Evolutionary conservation across 495 filamentous ascomycete species (phyloP).

Genomic region (Oidiodendron maius): DNA sequence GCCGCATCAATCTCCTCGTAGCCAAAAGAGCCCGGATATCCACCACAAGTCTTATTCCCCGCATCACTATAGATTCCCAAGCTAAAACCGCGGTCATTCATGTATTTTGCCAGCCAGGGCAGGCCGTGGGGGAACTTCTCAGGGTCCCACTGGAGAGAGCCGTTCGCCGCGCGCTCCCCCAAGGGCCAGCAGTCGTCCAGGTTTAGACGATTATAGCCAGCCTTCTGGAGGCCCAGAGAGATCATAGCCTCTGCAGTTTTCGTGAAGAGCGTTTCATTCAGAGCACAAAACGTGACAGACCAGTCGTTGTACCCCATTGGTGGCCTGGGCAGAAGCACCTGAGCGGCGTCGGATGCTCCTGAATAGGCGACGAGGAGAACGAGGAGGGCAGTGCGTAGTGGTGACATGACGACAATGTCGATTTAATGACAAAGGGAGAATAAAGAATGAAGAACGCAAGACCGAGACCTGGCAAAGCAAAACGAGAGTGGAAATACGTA

Average conservation of each 20-base stretch:
- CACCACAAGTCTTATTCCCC: slow-evolving; percentile 22
- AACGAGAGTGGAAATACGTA: too few relatives aligned
- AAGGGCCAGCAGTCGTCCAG: slow-evolving; percentile 53
- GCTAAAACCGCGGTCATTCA: slow-evolving; percentile 26
- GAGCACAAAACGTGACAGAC: slow-evolving; percentile 37
- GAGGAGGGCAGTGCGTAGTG: too few relatives aligned
- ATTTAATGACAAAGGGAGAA: too few relatives aligned
- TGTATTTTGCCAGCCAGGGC: slow-evolving; percentile 23
- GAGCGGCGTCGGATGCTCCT: background rate
- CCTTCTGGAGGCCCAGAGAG: slow-evolving; percentile 41
- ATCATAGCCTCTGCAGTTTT: slow-evolving; percentile 41
- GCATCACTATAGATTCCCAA: slow-evolving; percentile 30
- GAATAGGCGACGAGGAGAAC: too few relatives aligned
- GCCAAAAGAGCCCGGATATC: slow-evolving; percentile 20
- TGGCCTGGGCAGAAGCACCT: background rate
- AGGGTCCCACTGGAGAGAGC: slow-evolving; percentile 13
- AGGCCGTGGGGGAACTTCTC: slow-evolving; percentile 29
- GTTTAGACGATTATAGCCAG: slow-evolving; percentile 52
- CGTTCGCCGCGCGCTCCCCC: slow-evolving; percentile 25
- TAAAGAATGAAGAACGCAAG: too few relatives aligned
- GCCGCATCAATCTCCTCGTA: slow-evolving; percentile 31
- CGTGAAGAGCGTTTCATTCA: slow-evolving; percentile 37
- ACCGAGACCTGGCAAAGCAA: too few relatives aligned
- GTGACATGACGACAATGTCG: too few relatives aligned
- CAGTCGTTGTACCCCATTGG: slow-evolving; percentile 33